These are phyloP conservation scores for Triticum timopheevii DNA, from an alignment of 176 grass and related monocot genomes.

Conservation along the genomic window DNA sequence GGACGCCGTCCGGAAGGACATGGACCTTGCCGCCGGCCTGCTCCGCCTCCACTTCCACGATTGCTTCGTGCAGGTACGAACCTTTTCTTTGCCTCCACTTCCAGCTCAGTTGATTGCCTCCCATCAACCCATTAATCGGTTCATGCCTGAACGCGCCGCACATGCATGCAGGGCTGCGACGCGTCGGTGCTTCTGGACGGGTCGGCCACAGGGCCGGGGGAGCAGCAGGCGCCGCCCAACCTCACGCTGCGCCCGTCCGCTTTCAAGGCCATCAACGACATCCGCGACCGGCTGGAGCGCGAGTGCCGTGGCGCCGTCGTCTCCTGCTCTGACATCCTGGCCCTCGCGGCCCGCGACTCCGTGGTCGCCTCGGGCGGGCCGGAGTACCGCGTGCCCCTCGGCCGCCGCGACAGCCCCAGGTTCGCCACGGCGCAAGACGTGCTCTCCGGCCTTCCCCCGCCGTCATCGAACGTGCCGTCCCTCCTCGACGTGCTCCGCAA, in stretches of 20 bases:
- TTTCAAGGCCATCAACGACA: constrained; percentile 72
- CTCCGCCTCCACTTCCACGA: constrained; percentile 84
- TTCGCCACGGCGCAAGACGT: constrained; percentile 24
- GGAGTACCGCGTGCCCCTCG: not conserved
- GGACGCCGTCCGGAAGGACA: constrained; percentile 31
- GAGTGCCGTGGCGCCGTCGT: constrained; percentile 41
- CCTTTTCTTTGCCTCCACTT: no score
- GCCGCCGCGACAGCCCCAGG: constrained; percentile 30
- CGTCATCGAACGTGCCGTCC: not conserved
- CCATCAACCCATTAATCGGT: no score
- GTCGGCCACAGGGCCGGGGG: constrained; percentile 47
- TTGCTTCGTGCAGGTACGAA: constrained; percentile 65
- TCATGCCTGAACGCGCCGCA: no score
- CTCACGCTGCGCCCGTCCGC: constrained; percentile 52
- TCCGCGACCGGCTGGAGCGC: constrained; percentile 27
- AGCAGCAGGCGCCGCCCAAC: constrained; percentile 71
- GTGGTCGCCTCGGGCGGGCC: not conserved
- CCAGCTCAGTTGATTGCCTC: no score
- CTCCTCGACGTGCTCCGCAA: constrained; percentile 28
- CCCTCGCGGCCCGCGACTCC: constrained; percentile 33
- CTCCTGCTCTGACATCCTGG: constrained; percentile 56
- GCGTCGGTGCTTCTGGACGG: constrained; percentile 64
- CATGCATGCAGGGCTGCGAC: constrained; percentile 60
- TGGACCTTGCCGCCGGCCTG: constrained; percentile 60
- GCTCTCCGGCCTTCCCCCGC: constrained; percentile 28